Evolutionary conservation across 2,329 filamentous ascomycete genomes (phyloP).

Genomic region (Teratosphaeria destructans): DNA sequence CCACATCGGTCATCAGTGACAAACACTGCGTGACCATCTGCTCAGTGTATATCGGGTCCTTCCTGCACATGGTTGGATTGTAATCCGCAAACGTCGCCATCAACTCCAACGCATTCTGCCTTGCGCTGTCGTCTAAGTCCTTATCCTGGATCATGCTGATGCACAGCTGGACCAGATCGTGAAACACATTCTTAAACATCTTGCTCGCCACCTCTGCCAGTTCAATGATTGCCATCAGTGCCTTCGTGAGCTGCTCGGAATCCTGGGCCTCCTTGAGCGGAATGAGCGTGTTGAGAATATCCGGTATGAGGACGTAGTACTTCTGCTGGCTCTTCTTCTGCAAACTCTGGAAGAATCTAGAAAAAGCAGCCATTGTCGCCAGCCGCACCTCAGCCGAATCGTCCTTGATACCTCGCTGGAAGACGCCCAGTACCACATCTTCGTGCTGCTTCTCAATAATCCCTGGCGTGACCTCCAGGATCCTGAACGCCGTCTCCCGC

Average conservation of each 20-base stretch:
- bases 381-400: slow-evolving; percentile 77
- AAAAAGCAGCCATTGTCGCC: slow-evolving; percentile 91
- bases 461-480: slow-evolving; percentile 87
- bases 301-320: slow-evolving; percentile 77
- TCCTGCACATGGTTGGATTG: slow-evolving; percentile 86
- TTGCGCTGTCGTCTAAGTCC: slow-evolving; percentile 76
- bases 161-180: slow-evolving; percentile 83
- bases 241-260: slow-evolving; percentile 82
- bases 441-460: slow-evolving; percentile 96
- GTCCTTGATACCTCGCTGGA: slow-evolving; percentile 86
- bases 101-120: slow-evolving; percentile 90
- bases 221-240: slow-evolving; percentile 83
- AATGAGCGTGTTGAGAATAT: slow-evolving; percentile 87
- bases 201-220: slow-evolving; percentile 88
- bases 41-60: slow-evolving; percentile 79
- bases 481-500: slow-evolving; percentile 85
- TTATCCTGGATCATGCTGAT: slow-evolving; percentile 93
- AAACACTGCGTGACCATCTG: slow-evolving; percentile 99
- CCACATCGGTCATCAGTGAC: slow-evolving; percentile 95
- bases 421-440: slow-evolving; percentile 76
- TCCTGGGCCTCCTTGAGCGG: slow-evolving; percentile 87
- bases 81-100: slow-evolving; percentile 98
- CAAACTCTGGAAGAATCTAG: slow-evolving; percentile 87
- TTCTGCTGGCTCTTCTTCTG: slow-evolving; percentile 79
- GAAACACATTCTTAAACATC: slow-evolving; percentile 96